A percentile compares a stretch with the other conserved stretches of the same genome.
phyloP scores from a whole-genome alignment of 441 rosid genomes.

The Bocquillonia castaneifolia region DNA sequence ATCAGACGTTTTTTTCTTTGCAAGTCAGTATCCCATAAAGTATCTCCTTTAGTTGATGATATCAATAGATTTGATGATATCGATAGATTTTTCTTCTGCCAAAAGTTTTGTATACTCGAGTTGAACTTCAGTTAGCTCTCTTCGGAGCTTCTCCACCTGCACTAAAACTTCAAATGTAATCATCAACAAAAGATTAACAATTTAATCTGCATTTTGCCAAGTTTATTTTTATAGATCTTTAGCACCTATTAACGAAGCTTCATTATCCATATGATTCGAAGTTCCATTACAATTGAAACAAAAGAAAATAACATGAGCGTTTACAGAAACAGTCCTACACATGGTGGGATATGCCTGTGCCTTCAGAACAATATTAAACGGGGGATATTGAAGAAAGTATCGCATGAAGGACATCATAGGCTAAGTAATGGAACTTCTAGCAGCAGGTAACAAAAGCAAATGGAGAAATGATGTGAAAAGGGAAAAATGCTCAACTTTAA shows the following conservation, averaged over 20 bases:
- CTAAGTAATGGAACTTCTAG: no score
- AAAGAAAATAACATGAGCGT: neutral
- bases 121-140: slow-evolving; percentile 9
- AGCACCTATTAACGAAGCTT: no score
- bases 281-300: neutral
- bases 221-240: no score
- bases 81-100: slow-evolving; percentile 3
- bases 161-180: neutral
- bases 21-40: neutral
- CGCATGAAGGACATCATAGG: no score
- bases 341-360: neutral
- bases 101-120: neutral
- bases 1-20: neutral
- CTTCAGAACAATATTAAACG: neutral
- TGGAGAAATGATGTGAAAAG: no score
- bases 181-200: neutral
- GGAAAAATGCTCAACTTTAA: no score
- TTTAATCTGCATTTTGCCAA: no score
- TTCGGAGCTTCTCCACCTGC: slow-evolving; percentile 11
- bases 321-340: neutral
- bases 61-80: no score
- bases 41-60: neutral
- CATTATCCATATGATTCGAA: neutral
- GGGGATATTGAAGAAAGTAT: neutral
- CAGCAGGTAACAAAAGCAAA: no score